Evolutionary conservation across 345 rosid genomes (phyloP).

Genomic region (Ceriops zippeliana): DNA sequence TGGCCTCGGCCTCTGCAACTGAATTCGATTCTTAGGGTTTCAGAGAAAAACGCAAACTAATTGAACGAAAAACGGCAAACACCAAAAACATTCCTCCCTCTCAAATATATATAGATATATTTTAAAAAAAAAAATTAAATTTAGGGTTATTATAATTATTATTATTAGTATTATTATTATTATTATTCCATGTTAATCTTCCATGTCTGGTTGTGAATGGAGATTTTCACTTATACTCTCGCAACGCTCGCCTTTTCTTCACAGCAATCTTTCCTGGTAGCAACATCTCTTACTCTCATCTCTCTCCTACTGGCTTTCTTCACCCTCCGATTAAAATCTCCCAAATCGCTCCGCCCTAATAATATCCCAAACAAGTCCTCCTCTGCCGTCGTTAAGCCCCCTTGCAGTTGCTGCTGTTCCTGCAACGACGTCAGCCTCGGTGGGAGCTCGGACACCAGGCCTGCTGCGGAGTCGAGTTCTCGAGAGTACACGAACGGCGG

Average conservation of each 20-base stretch:
- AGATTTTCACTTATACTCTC: slow-evolving; percentile 39
- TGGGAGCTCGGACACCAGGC: too few species aligned
- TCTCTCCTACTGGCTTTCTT: slow-evolving; percentile 40
- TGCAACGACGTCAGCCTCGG: slow-evolving; percentile 16
- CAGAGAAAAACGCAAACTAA: too few species aligned
- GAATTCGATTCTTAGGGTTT: neutral
- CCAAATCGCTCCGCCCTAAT: slow-evolving; percentile 15
- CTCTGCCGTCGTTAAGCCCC: neutral
- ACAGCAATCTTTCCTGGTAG: slow-evolving; percentile 37
- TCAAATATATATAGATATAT: too few species aligned
- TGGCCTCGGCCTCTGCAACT: neutral
- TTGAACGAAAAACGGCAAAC: too few species aligned
- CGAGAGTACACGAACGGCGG: slow-evolving; percentile 18
- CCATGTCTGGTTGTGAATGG: slow-evolving; percentile 56
- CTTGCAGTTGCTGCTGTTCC: slow-evolving; percentile 33
- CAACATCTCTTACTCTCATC: slow-evolving; percentile 42
- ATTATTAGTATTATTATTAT: slow-evolving; percentile 1
- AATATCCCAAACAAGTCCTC: neutral
- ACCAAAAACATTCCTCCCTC: too few species aligned
- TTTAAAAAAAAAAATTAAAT: neutral
- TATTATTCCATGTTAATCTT: slow-evolving; percentile 6
- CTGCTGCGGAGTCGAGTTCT: too few species aligned
- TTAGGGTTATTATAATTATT: slow-evolving; percentile 31
- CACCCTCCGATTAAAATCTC: slow-evolving; percentile 41
- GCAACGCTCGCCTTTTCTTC: slow-evolving; percentile 28